A percentile compares a stretch with the other conserved stretches of the same genome.
Conservation (phyloP, 2,329 filamentous ascomycete genomes). For the Sclerotinia minor region DNA sequence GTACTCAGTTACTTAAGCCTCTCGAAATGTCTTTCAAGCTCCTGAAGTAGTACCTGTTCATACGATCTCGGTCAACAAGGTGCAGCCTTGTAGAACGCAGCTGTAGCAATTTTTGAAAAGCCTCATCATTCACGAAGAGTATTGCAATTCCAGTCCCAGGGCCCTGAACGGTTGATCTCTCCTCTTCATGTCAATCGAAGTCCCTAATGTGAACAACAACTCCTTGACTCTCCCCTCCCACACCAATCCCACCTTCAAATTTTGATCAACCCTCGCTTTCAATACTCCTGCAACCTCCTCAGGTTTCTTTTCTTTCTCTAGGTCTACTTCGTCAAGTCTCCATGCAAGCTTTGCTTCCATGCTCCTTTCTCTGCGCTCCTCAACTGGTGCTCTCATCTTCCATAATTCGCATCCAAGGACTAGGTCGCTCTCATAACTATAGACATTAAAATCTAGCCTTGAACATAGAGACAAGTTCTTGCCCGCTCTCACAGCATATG, state of each 20-base stretch:
- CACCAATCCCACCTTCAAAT: constrained; percentile 78
- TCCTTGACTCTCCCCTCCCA: constrained; percentile 96
- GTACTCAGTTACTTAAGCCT: background rate
- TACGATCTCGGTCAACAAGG: background rate
- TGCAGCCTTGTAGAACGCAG: background rate
- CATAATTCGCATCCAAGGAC: constrained; percentile 91
- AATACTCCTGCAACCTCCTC: constrained; percentile 81
- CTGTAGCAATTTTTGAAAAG: background rate
- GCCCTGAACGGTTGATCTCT: constrained; percentile 75
- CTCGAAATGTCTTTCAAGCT: background rate
- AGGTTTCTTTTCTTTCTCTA: constrained; percentile 44
- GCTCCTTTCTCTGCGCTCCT: constrained; percentile 46
- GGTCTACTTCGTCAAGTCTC: constrained; percentile 46
- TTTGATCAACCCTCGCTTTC: constrained; percentile 87
- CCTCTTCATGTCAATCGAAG: constrained; percentile 76
- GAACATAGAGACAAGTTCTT: constrained; percentile 82
- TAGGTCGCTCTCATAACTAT: constrained; percentile 95
- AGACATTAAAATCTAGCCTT: constrained; percentile 94
- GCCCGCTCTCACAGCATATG: constrained; percentile 87
- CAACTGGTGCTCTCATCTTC: constrained; percentile 55
- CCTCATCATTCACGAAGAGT: constrained; percentile 64
- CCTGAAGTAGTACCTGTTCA: background rate
- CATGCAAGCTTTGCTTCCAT: constrained; percentile 57
- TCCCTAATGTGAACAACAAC: constrained; percentile 85
- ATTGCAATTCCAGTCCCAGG: constrained; percentile 77